These are phyloP conservation scores for Cercospora sesami DNA, from an alignment of 2,329 filamentous ascomycete species.

Conservation along the genomic window DNA sequence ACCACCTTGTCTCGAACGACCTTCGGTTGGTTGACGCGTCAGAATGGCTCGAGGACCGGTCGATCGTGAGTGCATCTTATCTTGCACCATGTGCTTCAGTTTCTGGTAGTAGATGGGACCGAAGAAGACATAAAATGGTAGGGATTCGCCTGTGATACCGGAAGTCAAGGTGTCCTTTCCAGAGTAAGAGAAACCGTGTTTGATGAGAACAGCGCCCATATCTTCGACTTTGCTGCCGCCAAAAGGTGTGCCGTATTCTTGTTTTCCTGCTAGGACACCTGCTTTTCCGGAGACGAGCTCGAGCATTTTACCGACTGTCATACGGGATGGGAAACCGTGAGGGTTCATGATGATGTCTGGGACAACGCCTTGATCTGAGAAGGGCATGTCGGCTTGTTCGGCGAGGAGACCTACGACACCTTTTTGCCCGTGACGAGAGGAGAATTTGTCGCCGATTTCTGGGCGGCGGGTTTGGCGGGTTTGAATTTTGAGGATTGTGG, in stretches of 20 bases:
- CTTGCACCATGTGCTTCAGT: slow-evolving; percentile 99
- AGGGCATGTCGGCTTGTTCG: slow-evolving; percentile 95
- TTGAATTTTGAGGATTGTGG: slow-evolving; percentile 86
- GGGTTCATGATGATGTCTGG: slow-evolving; percentile 99
- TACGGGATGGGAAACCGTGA: slow-evolving; percentile 98
- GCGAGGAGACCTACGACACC: slow-evolving; percentile 96
- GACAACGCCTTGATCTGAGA: slow-evolving; percentile 84
- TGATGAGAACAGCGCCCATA: slow-evolving; percentile 81
- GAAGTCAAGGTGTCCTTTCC: slow-evolving; percentile 97
- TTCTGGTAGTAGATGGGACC: slow-evolving; percentile 99
- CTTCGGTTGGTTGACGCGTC: slow-evolving; percentile 93
- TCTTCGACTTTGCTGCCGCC: slow-evolving; percentile 81
- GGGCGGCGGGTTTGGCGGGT: slow-evolving; percentile 93
- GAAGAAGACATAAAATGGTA: slow-evolving; percentile 97
- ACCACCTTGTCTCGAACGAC: slow-evolving; percentile 87
- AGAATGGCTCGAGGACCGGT: slow-evolving; percentile 87
- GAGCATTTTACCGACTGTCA: slow-evolving; percentile 98
- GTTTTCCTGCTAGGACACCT: slow-evolving; percentile 77
- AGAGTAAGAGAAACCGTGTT: slow-evolving; percentile 90
- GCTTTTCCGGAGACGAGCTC: slow-evolving; percentile 95
- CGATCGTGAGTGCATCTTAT: slow-evolving; percentile 97
- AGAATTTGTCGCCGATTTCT: slow-evolving; percentile 97
- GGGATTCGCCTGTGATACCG: slow-evolving; percentile 88
- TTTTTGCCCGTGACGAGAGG: slow-evolving; percentile 96
- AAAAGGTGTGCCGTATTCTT: slow-evolving; percentile 88